These are phyloP conservation scores for Candida ovalis DNA, from an alignment of 805 yeast species.

Conservation along the genomic window DNA sequence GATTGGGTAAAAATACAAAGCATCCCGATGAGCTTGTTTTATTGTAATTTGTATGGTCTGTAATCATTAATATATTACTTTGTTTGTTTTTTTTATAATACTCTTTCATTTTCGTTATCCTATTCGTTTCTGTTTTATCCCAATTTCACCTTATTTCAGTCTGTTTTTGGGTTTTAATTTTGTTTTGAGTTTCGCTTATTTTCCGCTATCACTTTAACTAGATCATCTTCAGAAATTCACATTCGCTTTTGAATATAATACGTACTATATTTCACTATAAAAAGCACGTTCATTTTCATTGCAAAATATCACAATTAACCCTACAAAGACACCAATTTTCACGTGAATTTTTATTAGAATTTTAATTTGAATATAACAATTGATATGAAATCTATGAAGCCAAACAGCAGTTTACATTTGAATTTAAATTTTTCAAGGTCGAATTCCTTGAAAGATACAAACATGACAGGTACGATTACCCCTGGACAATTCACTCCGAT, in stretches of 20 bases:
- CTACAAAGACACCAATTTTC: neutral
- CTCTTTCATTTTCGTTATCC: neutral
- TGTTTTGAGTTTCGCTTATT: neutral
- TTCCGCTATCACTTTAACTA: too few species aligned
- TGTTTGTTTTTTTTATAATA: neutral
- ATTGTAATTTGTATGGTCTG: neutral
- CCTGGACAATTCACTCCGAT: conserved; percentile 21
- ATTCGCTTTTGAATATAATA: neutral
- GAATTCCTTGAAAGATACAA: conserved; percentile 14
- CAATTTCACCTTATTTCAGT: too few species aligned
- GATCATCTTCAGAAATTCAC: neutral
- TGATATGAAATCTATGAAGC: conserved; percentile 25
- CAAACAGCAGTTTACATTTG: conserved; percentile 19
- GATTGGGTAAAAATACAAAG: neutral
- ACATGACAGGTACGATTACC: conserved; percentile 8
- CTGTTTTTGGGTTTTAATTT: too few species aligned
- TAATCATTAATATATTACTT: neutral
- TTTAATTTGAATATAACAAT: neutral
- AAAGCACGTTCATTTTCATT: neutral
- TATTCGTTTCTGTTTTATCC: too few species aligned
- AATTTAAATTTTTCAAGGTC: conserved; percentile 19
- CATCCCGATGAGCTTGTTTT: neutral
- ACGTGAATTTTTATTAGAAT: too few species aligned
- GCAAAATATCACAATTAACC: neutral
- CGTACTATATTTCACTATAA: neutral